Evolutionary conservation across 768 basidiomycete genomes (phyloP).

Genomic region (Gymnopilus dilepis): DNA sequence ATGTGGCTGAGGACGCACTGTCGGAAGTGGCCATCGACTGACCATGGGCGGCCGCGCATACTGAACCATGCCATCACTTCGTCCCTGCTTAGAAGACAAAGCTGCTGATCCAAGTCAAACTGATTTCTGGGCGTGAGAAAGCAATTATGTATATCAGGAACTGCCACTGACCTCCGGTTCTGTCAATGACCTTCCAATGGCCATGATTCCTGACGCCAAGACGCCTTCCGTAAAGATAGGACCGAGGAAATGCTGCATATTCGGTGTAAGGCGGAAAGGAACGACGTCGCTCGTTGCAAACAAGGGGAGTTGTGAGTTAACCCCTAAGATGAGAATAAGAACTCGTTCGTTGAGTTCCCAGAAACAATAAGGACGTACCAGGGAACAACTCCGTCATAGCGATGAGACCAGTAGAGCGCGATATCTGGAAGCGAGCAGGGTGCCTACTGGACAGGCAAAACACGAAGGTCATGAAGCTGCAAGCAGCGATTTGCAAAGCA

Average conservation of each 20-base stretch:
- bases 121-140: slow-evolving; percentile 35
- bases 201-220: slow-evolving; percentile 85
- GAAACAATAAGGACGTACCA: slow-evolving; percentile 45
- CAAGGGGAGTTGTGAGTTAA: slow-evolving; percentile 53
- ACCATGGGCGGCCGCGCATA: slow-evolving; percentile 60
- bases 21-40: slow-evolving; percentile 63
- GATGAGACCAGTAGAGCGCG: slow-evolving; percentile 87
- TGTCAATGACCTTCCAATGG: slow-evolving; percentile 88
- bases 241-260: slow-evolving; percentile 92
- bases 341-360: background rate
- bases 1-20: slow-evolving; percentile 57
- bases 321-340: slow-evolving; percentile 33
- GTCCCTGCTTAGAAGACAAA: slow-evolving; percentile 91
- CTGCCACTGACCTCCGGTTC: slow-evolving; percentile 76
- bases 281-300: slow-evolving; percentile 86
- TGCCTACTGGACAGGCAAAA: slow-evolving; percentile 83
- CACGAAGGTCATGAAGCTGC: slow-evolving; percentile 91
- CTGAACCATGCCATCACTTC: slow-evolving; percentile 83
- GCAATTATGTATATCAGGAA: background rate
- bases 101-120: slow-evolving; percentile 92
- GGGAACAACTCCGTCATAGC: slow-evolving; percentile 94
- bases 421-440: slow-evolving; percentile 86
- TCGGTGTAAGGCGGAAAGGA: slow-evolving; percentile 97
- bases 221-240: slow-evolving; percentile 90
- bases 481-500: slow-evolving; percentile 84